These are phyloP conservation scores for Fusarium domesticum DNA, from an alignment of 2,329 filamentous ascomycete genomes.

Conservation along the genomic window DNA sequence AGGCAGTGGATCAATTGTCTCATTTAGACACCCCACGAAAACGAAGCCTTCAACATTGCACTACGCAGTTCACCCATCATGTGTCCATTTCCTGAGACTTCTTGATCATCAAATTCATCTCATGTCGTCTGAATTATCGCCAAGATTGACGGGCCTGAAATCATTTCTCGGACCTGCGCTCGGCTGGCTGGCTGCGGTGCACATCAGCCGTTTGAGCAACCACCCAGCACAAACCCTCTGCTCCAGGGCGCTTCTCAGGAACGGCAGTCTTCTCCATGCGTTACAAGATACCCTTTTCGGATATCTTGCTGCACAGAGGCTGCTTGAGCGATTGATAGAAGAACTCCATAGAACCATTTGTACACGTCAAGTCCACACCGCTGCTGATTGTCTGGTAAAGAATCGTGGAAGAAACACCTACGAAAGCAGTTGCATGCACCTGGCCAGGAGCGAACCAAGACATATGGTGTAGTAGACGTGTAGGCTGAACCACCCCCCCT, in stretches of 20 bases:
- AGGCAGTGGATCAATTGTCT: neutral
- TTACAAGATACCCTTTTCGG: constrained; percentile 8
- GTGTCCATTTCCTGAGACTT: constrained; percentile 4
- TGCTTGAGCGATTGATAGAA: neutral
- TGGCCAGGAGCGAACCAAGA: no score
- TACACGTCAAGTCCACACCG: no score
- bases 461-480: no score
- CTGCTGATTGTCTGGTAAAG: no score
- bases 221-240: constrained; percentile 14
- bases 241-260: constrained; percentile 11
- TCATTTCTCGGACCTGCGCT: constrained; percentile 8
- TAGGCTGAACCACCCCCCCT: no score
- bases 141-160: neutral
- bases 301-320: constrained; percentile 7
- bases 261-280: constrained; percentile 1
- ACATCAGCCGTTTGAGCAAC: constrained; percentile 18
- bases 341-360: neutral
- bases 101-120: neutral
- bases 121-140: neutral
- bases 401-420: no score
- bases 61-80: constrained; percentile 14
- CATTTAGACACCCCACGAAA: constrained; percentile 18
- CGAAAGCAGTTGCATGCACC: no score
- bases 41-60: constrained; percentile 11
- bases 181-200: constrained; percentile 12